A percentile compares a stretch with the other conserved stretches of the same genome.
phyloP scores from a whole-genome alignment of 1,139 yeast species.

The Zhuliangozyma parablackwelliae region DNA sequence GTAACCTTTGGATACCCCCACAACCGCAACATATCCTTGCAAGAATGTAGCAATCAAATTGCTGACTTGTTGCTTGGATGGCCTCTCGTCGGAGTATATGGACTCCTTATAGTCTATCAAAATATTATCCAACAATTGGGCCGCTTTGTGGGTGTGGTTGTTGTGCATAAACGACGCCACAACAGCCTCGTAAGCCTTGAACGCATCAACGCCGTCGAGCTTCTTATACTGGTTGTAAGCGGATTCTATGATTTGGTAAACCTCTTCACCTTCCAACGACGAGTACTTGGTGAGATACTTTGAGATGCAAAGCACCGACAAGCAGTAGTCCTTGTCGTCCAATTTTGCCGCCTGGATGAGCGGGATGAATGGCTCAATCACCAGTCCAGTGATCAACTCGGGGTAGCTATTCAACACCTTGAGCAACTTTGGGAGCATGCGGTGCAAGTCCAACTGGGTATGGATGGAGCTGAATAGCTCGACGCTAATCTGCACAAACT shows the following conservation, averaged over 20 bases:
- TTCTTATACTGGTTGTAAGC: slow-evolving; percentile 23
- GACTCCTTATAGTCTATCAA: slow-evolving; percentile 26
- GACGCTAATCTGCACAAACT: slow-evolving; percentile 59
- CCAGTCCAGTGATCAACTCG: slow-evolving; percentile 18
- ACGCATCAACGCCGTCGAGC: slow-evolving; percentile 28
- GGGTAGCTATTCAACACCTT: slow-evolving; percentile 25
- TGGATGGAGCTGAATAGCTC: slow-evolving; percentile 52
- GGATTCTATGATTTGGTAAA: slow-evolving; percentile 25
- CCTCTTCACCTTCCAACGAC: slow-evolving; percentile 13
- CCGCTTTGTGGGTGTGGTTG: slow-evolving; percentile 46
- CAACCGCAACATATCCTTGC: slow-evolving; percentile 16
- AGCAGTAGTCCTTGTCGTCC: slow-evolving; percentile 1
- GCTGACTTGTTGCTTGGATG: slow-evolving; percentile 24
- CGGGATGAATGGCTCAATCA: slow-evolving; percentile 13
- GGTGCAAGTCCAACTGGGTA: slow-evolving; percentile 23
- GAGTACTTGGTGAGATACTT: slow-evolving; percentile 17
- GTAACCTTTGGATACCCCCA: slow-evolving; percentile 15
- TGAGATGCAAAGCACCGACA: slow-evolving; percentile 17
- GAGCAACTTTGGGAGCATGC: slow-evolving; percentile 25
- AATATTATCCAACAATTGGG: slow-evolving; percentile 50
- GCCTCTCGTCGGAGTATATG: slow-evolving; percentile 11
- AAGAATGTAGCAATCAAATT: slow-evolving; percentile 30
- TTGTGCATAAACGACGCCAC: slow-evolving; percentile 50
- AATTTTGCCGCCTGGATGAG: slow-evolving; percentile 1
- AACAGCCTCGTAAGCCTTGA: slow-evolving; percentile 45